Evolutionary conservation across 768 basidiomycete genomes (phyloP), one percentile per base, ranked within the genome.

Genomic region (Collybia sp.): DNA sequence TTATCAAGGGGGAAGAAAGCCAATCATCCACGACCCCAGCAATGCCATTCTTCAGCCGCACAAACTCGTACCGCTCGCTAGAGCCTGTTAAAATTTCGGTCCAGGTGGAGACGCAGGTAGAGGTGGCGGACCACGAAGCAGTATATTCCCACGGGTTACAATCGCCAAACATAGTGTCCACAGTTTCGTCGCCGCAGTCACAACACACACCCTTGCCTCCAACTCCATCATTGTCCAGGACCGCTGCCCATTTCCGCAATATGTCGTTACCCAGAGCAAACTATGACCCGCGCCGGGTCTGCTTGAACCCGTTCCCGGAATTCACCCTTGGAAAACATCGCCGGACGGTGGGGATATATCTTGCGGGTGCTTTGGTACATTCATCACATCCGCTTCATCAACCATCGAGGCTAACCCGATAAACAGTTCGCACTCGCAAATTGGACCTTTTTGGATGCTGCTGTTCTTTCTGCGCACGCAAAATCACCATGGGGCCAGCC

Each of bases 361-460:
- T 92, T 46, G 88, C 93, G 1, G 95, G 95, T 35, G 94, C 83
- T 41, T 72, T 99, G 52, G 94, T 98, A 60, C n/a, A n/a, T n/a
- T n/a, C n/a, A n/a, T n/a, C n/a, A 52, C 3, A 44, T 30, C 37
- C 36, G 35, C 12, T 19, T 43, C 44, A n/a, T 48, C 45, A 10
- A 25, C 34, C 36, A 32, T 18, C 19, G 19, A 34, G 2, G n/a
- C n/a, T n/a, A n/a, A n/a, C n/a, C n/a, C n/a, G n/a, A n/a, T n/a
- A n/a, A 42, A n/a, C 59, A 94, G 94, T 98, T 97, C 64, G 90
- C 93, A 1, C 70, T 97, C 15, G 94, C 92, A 20, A 91, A 90
- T 64, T 98, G 95, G 93, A 77, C 87, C 3, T 93, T 99, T 67
- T 71, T 97, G 46, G 95, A 98, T 57, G 95, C 96, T 12, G 84